These are phyloP conservation scores for Debaryomyces udenii DNA, from an alignment of 1,139 yeast genomes.

Conservation along the genomic window DNA sequence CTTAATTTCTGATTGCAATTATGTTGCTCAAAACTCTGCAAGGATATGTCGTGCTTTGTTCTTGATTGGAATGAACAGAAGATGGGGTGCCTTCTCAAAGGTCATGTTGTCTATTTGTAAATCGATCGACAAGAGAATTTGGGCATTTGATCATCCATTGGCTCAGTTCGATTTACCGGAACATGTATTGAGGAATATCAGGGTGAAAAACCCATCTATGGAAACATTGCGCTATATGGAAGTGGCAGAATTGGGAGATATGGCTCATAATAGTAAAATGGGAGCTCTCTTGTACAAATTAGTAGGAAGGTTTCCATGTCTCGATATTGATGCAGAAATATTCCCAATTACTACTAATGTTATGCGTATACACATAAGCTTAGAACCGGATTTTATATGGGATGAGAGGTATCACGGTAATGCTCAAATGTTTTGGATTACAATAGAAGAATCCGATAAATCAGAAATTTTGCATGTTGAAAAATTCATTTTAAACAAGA, in stretches of 20 bases:
- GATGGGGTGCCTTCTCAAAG: slow-evolving; percentile 85
- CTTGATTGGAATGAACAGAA: slow-evolving; percentile 78
- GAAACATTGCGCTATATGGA: slow-evolving; percentile 75
- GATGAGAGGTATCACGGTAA: slow-evolving; percentile 79
- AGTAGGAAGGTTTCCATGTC: slow-evolving; percentile 72
- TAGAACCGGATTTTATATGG: slow-evolving; percentile 84
- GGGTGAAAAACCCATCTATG: slow-evolving; percentile 67
- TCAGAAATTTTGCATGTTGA: slow-evolving; percentile 80
- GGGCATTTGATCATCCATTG: slow-evolving; percentile 93
- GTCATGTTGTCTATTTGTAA: slow-evolving; percentile 80
- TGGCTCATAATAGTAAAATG: slow-evolving; percentile 79
- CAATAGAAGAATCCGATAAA: slow-evolving; percentile 84
- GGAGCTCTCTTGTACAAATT: slow-evolving; percentile 65
- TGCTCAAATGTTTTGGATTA: slow-evolving; percentile 88
- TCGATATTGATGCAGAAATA: slow-evolving; percentile 76
- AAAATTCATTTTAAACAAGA: slow-evolving; percentile 67
- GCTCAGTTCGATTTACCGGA: slow-evolving; percentile 82
- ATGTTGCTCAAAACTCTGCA: slow-evolving; percentile 94
- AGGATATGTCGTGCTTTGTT: slow-evolving; percentile 92
- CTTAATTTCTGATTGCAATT: slow-evolving; percentile 80
- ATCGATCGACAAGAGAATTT: slow-evolving; percentile 77
- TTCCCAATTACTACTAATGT: slow-evolving; percentile 90
- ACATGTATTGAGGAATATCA: slow-evolving; percentile 62
- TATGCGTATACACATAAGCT: slow-evolving; percentile 71
- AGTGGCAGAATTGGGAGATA: slow-evolving; percentile 79